These are phyloP conservation scores for Barnettozyma botsteinii DNA, from an alignment of 805 yeast species.

Conservation along the genomic window DNA sequence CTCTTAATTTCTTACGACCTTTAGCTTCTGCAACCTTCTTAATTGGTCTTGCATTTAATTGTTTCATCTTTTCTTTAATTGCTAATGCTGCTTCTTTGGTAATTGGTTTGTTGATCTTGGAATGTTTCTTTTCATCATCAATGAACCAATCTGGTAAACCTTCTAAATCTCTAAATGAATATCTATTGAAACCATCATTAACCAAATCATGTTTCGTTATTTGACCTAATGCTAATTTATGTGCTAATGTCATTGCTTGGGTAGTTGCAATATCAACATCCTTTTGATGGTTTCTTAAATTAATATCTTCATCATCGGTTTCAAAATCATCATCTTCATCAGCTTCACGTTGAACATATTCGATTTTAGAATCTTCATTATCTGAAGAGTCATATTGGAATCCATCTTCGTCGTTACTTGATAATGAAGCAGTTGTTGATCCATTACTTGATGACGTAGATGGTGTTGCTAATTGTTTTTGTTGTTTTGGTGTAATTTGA, in stretches of 20 bases:
- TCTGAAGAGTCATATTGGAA: slow-evolving; percentile 20
- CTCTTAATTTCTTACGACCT: slow-evolving; percentile 93
- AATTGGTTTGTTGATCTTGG: slow-evolving; percentile 82
- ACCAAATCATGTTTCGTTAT: slow-evolving; percentile 75
- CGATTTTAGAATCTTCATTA: slow-evolving; percentile 31
- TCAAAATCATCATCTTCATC: slow-evolving; percentile 39
- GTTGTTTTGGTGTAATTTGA: slow-evolving; percentile 20
- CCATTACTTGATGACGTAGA: slow-evolving; percentile 8
- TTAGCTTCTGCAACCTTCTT: slow-evolving; percentile 98
- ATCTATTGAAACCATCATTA: slow-evolving; percentile 91
- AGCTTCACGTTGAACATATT: slow-evolving; percentile 39
- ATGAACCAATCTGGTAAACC: slow-evolving; percentile 95
- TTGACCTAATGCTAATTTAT: slow-evolving; percentile 87
- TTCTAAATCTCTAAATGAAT: slow-evolving; percentile 86
- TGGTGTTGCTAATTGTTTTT: slow-evolving; percentile 9
- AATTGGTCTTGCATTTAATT: slow-evolving; percentile 94
- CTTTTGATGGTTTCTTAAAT: slow-evolving; percentile 45
- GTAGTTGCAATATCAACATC: slow-evolving; percentile 84
- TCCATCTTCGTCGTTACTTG: slow-evolving; percentile 15
- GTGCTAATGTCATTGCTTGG: slow-evolving; percentile 97
- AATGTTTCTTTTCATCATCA: slow-evolving; percentile 86
- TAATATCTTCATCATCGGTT: slow-evolving; percentile 46
- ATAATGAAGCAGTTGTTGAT: slow-evolving; percentile 23
- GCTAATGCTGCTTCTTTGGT: slow-evolving; percentile 91
- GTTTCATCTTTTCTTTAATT: slow-evolving; percentile 64